Evolutionary conservation across 2,329 filamentous ascomycete genomes (phyloP), one percentile per base, ranked within the genome.

Genomic region (Tolypocladium tundrense): DNA sequence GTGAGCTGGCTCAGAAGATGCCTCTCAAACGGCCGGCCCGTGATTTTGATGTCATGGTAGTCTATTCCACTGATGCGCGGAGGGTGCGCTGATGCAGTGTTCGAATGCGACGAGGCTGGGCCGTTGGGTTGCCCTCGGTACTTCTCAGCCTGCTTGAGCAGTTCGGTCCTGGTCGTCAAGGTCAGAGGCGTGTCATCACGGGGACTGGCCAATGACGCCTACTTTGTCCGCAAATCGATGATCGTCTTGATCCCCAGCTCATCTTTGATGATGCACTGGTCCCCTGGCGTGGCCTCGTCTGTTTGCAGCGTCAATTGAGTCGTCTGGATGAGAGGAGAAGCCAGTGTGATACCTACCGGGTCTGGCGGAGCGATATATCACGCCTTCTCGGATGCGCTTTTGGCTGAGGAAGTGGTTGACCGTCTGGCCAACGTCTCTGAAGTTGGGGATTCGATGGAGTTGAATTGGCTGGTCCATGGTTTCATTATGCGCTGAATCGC

Each of bases 191-290:
- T 13, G 10, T 5, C 11, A 7, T 10, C 10, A 8, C 7, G 7
- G 31, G 31, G 19, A n/a, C 19, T 6, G 8, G 2, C 19, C 19
- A 4, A 35, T 1, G 31, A 14, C 45, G 5, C 71, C 60, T 78
- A 90, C 84, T 87, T 84, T 61, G 90, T 90, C 58, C 91, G 83
- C 13, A 96, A 76, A 73, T 96, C 91, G 60, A 96, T 81, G 45
- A 96, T 82, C 2, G 85, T 90, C 63, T 79, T 82, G 62, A 96
- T 82, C 27, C 81, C 78, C 63, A 87, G 79, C 39, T 84, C 78
- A 9, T 84, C 72, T 11, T 75, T 71, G 13, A 96, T 77, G 39
- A 76, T 73, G 40, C 76, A 69, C 58, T 82, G 81, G 71, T 96
- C 91, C 41, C 76, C 68, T 24, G 77, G 66, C 0, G 88, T 87